Evolutionary conservation across 2,329 filamentous ascomycete genomes (phyloP), one percentile per base, ranked within the genome.

Genomic region (Dactylellina sp.): DNA sequence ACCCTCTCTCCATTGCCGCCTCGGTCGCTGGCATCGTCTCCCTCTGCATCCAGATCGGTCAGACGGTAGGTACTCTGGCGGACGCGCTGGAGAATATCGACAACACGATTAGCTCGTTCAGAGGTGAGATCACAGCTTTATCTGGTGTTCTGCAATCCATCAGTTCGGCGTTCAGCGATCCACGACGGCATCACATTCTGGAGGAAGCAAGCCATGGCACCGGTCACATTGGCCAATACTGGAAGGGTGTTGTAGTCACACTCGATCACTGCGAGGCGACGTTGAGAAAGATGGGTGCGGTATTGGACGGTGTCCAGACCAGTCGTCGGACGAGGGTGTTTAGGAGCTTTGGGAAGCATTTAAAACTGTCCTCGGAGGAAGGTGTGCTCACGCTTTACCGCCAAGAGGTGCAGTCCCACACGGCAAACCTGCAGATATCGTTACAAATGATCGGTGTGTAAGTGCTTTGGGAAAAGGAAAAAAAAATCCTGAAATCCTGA

Each of bases 371-470:
- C 12, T 74, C 70, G 1, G 61, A 66, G 61, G 70, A 66, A 42
- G 70, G 70, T 12, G 61, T 74, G 2, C 46, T 74, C 44, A 74
- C 70, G 49, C 61, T 74, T 32, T 74, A 74, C 14, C 61, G 70
- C n/a, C 70, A 74, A 40, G 70, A 74, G 20, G 70, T 74, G 53
- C 70, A 74, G 49, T 66, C 70, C 22, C 61, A 74, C 57, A 66
- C 61, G 24, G 61, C 70, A 11, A 74, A 74, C 28, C 39, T 74
- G 61, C 70, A 74, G 55, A 66, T 74, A 39, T 74, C 70, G 11
- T 42, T 74, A 22, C 70, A 74, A 35, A 74, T 74, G 70, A 74
- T 74, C 49, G 66, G 56, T 25, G 61, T 74, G 70, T 74, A 42
- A 65, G 70, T 63, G 16, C 4, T 14, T 42, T 35, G 6, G n/a